Conservation (phyloP, 2,329 filamentous ascomycete species). For the Penicillium sp. region DNA sequence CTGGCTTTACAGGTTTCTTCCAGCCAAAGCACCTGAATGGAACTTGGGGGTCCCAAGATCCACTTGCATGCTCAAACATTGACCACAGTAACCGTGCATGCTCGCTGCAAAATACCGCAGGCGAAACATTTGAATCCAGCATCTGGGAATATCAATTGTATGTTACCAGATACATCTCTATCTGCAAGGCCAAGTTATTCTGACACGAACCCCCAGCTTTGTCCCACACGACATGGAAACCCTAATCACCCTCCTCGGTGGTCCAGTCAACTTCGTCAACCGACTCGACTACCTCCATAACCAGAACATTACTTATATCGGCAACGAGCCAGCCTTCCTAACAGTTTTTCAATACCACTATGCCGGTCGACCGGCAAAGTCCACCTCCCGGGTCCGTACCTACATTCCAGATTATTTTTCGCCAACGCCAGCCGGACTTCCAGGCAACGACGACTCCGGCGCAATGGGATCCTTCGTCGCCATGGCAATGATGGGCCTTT, state of each 20-base stretch:
- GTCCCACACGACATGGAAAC: conserved; percentile 51
- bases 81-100: conserved; percentile 43
- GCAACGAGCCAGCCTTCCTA: conserved; percentile 63
- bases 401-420: conserved; percentile 65
- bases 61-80: conserved; percentile 57
- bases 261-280: conserved; percentile 53
- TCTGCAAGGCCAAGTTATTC: conserved; percentile 40
- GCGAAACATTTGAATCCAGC: conserved; percentile 37
- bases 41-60: conserved; percentile 67
- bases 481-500: conserved; percentile 67
- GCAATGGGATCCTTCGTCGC: conserved; percentile 68
- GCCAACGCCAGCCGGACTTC: conserved; percentile 57
- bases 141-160: conserved; percentile 47
- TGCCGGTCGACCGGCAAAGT: conserved; percentile 59
- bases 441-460: conserved; percentile 68
- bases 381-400: conserved; percentile 54
- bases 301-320: conserved; percentile 62
- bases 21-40: conserved; percentile 67
- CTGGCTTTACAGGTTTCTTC: conserved; percentile 70
- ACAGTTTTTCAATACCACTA: conserved; percentile 70
- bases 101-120: conserved; percentile 34
- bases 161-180: conserved; percentile 43
- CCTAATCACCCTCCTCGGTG: conserved; percentile 60
- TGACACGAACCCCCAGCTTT: conserved; percentile 47
- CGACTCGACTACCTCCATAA: conserved; percentile 66